Percentiles rank a stretch among this genome's conserved stretches.
Conservation (phyloP, 768 basidiomycete species). For the Mycena alexandri region DNA sequence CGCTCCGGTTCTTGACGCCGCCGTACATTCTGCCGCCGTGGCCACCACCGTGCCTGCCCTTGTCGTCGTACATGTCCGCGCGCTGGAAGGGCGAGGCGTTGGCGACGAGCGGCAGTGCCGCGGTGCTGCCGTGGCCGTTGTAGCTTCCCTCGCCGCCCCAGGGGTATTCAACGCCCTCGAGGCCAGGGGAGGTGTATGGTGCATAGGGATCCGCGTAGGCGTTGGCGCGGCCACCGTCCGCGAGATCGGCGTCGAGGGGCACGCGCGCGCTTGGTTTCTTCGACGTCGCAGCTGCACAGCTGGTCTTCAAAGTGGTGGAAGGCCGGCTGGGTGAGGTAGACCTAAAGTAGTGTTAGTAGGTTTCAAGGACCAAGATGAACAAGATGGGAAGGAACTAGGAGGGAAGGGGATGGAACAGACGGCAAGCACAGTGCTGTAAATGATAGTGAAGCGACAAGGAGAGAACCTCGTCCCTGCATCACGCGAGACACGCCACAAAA, state of each 20-base stretch:
- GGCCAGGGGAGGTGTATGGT: conserved; percentile 61
- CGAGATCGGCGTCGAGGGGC: conserved; percentile 79
- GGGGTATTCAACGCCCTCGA: conserved; percentile 50
- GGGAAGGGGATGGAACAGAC: too few relatives aligned
- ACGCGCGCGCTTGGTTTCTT: conserved; percentile 87
- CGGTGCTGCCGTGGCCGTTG: conserved; percentile 63
- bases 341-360: conserved; percentile 59
- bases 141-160: conserved; percentile 50
- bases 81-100: conserved; percentile 88
- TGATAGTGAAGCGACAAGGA: too few relatives aligned
- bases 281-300: conserved; percentile 83
- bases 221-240: conserved; percentile 70
- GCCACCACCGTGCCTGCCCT: conserved; percentile 56
- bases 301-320: conserved; percentile 93
- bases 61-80: conserved; percentile 76
- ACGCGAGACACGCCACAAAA: too few relatives aligned
- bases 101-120: conserved; percentile 85
- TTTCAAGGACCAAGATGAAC: too few relatives aligned
- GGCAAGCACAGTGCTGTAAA: too few relatives aligned
- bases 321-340: conserved; percentile 87
- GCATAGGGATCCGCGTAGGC: conserved; percentile 74
- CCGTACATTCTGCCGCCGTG: conserved; percentile 81
- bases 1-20: conserved; percentile 64
- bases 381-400: too few relatives aligned
- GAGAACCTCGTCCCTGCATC: too few relatives aligned